These are phyloP conservation scores for Aspergillus avenaceus DNA, from an alignment of 495 filamentous ascomycete species.

Conservation along the genomic window DNA sequence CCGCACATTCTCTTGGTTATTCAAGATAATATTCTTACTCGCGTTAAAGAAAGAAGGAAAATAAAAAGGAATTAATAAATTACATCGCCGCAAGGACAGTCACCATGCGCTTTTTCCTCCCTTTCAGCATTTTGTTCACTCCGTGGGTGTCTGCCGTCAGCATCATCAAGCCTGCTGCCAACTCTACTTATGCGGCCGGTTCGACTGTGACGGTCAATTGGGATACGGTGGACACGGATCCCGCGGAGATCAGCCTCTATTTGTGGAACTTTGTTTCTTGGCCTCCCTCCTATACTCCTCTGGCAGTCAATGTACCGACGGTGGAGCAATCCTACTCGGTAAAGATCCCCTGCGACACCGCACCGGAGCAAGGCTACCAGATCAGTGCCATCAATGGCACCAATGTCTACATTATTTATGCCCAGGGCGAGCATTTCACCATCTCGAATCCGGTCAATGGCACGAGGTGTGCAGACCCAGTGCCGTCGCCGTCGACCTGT, in stretches of 20 bases:
- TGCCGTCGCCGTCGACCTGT: background rate
- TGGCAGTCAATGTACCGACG: constrained; percentile 33
- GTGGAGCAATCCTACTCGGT: constrained; percentile 24
- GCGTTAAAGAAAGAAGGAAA: no score
- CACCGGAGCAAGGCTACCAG: constrained; percentile 39
- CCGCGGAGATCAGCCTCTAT: constrained; percentile 37
- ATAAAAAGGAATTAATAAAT: no score
- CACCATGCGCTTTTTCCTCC: constrained; percentile 7
- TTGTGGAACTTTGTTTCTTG: constrained; percentile 49
- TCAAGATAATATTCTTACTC: no score
- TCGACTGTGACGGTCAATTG: constrained; percentile 30
- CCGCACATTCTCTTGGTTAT: no score
- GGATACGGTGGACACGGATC: constrained; percentile 45
- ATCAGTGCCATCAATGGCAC: constrained; percentile 48
- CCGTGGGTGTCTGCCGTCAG: constrained; percentile 17
- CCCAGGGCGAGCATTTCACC: constrained; percentile 40
- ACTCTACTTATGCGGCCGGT: constrained; percentile 34
- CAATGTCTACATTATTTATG: constrained; percentile 47
- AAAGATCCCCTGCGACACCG: constrained; percentile 37
- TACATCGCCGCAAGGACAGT: background rate
- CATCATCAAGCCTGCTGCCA: constrained; percentile 19
- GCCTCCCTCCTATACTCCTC: constrained; percentile 38
- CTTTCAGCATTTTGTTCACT: background rate
- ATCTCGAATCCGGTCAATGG: constrained; percentile 13
- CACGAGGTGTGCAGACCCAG: constrained; percentile 11